phyloP scores from a whole-genome alignment of 768 basidiomycete genomes.

The Calocera viscosa region DNA sequence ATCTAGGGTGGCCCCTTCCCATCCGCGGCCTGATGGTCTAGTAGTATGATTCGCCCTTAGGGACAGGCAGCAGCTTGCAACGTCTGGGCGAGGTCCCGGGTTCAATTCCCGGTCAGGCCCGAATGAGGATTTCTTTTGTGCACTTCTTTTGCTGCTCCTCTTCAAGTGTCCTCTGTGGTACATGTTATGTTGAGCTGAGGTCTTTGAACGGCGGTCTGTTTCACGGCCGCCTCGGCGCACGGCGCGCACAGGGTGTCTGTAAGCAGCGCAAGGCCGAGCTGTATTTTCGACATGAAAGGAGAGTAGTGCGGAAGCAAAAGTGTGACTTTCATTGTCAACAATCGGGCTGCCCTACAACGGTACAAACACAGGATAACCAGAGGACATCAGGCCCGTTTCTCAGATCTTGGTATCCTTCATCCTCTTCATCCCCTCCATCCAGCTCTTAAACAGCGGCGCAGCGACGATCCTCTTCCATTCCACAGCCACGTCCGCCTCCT shows the following conservation, averaged over 20 bases:
- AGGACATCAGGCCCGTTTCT: neutral
- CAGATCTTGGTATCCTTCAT: neutral
- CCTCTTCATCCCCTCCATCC: neutral
- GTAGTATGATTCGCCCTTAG: slow-evolving; percentile 10
- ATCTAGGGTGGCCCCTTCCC: too few relatives aligned
- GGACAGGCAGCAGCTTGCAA: neutral
- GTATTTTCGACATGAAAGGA: too few relatives aligned
- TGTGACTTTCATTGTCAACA: neutral
- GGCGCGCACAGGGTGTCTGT: too few relatives aligned
- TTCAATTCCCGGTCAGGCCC: slow-evolving; percentile 9
- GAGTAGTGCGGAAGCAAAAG: neutral
- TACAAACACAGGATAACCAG: neutral
- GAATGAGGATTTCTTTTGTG: neutral
- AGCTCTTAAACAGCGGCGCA: neutral
- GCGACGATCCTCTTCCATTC: neutral
- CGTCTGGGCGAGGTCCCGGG: slow-evolving; percentile 7
- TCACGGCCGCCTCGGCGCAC: too few relatives aligned
- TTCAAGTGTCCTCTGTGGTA: too few relatives aligned
- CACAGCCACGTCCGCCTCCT: neutral
- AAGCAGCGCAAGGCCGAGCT: neutral
- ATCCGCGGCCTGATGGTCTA: slow-evolving; percentile 8
- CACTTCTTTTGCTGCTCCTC: too few relatives aligned
- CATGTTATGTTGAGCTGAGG: too few relatives aligned
- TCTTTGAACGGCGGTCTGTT: too few relatives aligned
- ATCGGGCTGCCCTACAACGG: neutral